Evolutionary conservation across 2,329 filamentous ascomycete species (phyloP).

Genomic region (Cladosporium sp.): DNA sequence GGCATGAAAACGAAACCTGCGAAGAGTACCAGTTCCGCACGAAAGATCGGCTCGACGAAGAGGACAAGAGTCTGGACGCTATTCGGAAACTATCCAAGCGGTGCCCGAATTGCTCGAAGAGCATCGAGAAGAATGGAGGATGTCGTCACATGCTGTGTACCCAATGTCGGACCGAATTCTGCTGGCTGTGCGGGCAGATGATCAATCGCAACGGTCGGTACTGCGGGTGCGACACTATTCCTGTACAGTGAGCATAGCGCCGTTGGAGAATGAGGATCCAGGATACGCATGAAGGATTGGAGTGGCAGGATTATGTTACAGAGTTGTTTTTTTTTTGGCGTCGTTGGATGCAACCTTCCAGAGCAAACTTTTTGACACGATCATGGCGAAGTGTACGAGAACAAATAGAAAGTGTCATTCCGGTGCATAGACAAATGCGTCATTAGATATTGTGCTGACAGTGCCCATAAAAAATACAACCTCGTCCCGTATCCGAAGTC

Average conservation of each 20-base stretch:
- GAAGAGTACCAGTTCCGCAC: constrained; percentile 35
- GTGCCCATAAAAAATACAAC: not conserved
- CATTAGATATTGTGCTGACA: not conserved
- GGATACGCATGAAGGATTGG: not conserved
- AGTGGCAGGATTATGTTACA: not conserved
- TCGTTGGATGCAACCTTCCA: not conserved
- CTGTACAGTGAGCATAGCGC: not conserved
- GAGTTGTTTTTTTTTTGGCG: not conserved
- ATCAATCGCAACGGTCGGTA: constrained; percentile 11
- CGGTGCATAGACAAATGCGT: not conserved
- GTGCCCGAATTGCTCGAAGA: constrained; percentile 33
- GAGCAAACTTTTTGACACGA: not conserved
- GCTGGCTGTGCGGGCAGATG: constrained; percentile 32
- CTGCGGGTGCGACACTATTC: not conserved
- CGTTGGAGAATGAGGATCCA: not conserved
- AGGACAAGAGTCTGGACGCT: constrained; percentile 26
- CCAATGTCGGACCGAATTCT: constrained; percentile 32
- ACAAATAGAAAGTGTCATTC: not conserved
- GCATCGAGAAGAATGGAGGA: constrained; percentile 37
- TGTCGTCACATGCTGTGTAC: constrained; percentile 34
- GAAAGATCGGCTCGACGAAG: constrained; percentile 31
- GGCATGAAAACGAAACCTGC: constrained; percentile 36
- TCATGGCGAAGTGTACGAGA: not conserved
- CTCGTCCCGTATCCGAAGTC: constrained; percentile 10
- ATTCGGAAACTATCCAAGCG: constrained; percentile 29